Conservation (phyloP, 2,329 filamentous ascomycete species). For the Scorias spongiosa region DNA sequence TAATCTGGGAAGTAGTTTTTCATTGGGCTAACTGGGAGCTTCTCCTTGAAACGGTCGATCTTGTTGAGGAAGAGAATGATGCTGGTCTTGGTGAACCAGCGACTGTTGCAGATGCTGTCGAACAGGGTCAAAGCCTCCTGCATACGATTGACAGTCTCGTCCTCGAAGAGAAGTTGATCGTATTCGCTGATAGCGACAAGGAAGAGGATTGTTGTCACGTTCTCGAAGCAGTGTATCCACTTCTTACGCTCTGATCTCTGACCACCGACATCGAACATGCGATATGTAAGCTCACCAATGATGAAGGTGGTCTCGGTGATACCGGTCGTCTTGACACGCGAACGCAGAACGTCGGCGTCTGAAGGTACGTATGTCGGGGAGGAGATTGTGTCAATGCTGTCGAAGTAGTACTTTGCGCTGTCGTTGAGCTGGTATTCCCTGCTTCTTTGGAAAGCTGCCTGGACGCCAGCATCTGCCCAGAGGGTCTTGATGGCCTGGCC, state of each 20-base stretch:
- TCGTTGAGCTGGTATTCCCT: constrained; percentile 95
- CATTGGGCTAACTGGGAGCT: constrained; percentile 57
- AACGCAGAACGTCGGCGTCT: constrained; percentile 86
- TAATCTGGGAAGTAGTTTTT: constrained; percentile 65
- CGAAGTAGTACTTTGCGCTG: constrained; percentile 95
- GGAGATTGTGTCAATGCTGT: constrained; percentile 82
- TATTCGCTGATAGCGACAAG: constrained; percentile 94
- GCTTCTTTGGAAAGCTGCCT: constrained; percentile 89
- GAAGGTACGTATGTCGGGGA: constrained; percentile 87
- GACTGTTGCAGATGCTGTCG: constrained; percentile 57
- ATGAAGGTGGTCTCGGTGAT: constrained; percentile 95
- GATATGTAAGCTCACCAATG: constrained; percentile 84
- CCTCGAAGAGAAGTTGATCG: constrained; percentile 88
- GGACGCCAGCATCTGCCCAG: constrained; percentile 85
- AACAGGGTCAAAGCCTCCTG: constrained; percentile 57
- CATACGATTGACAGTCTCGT: constrained; percentile 70
- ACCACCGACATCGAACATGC: constrained; percentile 95
- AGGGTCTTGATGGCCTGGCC: constrained; percentile 82
- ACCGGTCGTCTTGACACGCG: constrained; percentile 94
- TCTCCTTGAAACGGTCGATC: constrained; percentile 62
- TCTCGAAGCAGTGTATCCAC: constrained; percentile 99
- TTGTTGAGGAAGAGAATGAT: constrained; percentile 64
- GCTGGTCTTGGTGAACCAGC: constrained; percentile 58
- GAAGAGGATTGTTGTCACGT: constrained; percentile 93
- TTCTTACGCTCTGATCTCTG: constrained; percentile 96